phyloP scores from a whole-genome alignment of 192 early-diverging fungal genomes.

The Backusella liffmaniae region DNA sequence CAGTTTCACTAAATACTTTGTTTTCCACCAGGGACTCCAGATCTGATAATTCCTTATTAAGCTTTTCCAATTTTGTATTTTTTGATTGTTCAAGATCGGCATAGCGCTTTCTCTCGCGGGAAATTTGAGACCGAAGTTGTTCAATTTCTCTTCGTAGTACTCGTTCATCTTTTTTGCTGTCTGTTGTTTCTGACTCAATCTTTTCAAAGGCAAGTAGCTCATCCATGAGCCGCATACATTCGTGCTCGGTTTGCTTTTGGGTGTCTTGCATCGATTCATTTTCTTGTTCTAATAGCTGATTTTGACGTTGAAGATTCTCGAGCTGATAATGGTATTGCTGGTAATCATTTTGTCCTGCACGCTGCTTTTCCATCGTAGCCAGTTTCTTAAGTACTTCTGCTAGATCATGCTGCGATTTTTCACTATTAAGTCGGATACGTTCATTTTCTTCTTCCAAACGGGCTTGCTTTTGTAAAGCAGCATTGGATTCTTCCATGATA shows the following conservation, averaged over 20 bases:
- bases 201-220: constrained; percentile 67
- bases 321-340: background rate
- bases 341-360: background rate
- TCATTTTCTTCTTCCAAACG: constrained; percentile 17
- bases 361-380: constrained; percentile 8
- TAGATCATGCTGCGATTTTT: constrained; percentile 11
- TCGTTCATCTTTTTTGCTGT: background rate
- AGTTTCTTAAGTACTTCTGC: background rate
- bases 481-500: constrained; percentile 28
- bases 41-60: constrained; percentile 65
- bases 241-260: constrained; percentile 66
- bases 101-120: constrained; percentile 48
- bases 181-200: constrained; percentile 15
- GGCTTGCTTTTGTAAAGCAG: constrained; percentile 16
- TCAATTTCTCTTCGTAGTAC: background rate
- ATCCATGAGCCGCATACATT: constrained; percentile 72
- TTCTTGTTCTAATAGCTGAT: constrained; percentile 51
- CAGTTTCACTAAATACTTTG: constrained; percentile 70
- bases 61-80: constrained; percentile 53
- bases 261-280: constrained; percentile 55
- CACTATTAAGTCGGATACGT: constrained; percentile 5
- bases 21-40: constrained; percentile 70
- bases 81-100: constrained; percentile 61
- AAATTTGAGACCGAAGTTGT: constrained; percentile 40
- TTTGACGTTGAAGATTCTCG: background rate